These are phyloP conservation scores for Cercospora canescens DNA, from an alignment of 2,329 filamentous ascomycete genomes.

Conservation along the genomic window DNA sequence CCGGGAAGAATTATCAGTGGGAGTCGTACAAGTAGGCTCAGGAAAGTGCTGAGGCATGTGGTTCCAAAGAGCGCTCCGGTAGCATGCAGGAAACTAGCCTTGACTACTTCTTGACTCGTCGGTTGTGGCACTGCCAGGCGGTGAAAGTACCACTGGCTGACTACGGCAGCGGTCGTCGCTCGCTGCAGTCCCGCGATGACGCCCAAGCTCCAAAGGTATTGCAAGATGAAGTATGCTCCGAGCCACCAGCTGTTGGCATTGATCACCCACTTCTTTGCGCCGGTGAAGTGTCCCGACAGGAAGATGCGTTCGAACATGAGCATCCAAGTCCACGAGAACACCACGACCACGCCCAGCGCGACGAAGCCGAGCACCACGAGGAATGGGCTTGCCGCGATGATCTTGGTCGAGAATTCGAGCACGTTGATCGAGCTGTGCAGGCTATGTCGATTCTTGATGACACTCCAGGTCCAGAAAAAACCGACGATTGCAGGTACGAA, in stretches of 20 bases:
- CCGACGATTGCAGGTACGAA: constrained; percentile 73
- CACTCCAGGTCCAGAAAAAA: constrained; percentile 78
- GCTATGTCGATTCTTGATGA: constrained; percentile 76
- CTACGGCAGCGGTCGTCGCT: constrained; percentile 87
- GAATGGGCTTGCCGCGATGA: constrained; percentile 80
- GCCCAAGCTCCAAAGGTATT: constrained; percentile 93
- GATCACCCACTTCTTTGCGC: constrained; percentile 71
- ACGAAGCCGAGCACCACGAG: constrained; percentile 81
- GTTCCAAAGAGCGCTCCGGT: constrained; percentile 87
- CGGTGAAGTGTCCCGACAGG: constrained; percentile 75
- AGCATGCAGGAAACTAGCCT: constrained; percentile 79
- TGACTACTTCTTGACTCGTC: constrained; percentile 76
- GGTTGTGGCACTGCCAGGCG: constrained; percentile 77
- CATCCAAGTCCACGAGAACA: constrained; percentile 95
- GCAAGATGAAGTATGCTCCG: constrained; percentile 84
- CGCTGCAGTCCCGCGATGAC: constrained; percentile 87
- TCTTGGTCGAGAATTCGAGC: constrained; percentile 86
- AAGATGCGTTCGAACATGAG: constrained; percentile 96
- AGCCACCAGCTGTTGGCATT: constrained; percentile 92
- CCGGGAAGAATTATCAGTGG: constrained; percentile 82
- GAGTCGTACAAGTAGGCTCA: constrained; percentile 77
- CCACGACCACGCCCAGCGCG: constrained; percentile 71
- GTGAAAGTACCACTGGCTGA: constrained; percentile 99
- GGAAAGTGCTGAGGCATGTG: constrained; percentile 81
- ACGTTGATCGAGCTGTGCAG: constrained; percentile 83